A percentile compares a stretch with the other conserved stretches of the same genome.
Evolutionary conservation across 352 stramenopile species (phyloP).

Genomic region (Thalassiosira mediterranea): DNA sequence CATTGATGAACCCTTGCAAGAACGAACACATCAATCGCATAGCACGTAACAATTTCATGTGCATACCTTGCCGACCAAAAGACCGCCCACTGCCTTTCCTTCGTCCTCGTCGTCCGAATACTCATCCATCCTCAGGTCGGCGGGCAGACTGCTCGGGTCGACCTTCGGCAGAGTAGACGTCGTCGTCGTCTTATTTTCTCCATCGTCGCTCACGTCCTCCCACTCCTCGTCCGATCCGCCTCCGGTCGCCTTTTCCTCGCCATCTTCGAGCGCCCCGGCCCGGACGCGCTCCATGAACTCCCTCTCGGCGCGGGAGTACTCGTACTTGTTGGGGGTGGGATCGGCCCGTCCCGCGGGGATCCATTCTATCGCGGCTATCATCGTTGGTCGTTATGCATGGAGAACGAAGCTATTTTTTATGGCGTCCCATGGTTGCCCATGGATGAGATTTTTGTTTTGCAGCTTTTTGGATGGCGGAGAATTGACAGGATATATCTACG

Average conservation of each 20-base stretch:
- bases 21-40: not conserved
- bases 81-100: constrained; percentile 58
- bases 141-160: constrained; percentile 65
- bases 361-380: constrained; percentile 82
- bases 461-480: no score
- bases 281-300: constrained; percentile 62
- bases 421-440: no score
- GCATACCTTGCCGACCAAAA: constrained; percentile 72
- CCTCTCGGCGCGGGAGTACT: constrained; percentile 70
- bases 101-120: constrained; percentile 83
- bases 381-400: constrained; percentile 19
- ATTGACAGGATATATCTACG: no score
- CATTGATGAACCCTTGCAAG: not conserved
- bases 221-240: constrained; percentile 25
- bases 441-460: no score
- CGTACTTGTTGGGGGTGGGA: constrained; percentile 76
- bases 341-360: constrained; percentile 76
- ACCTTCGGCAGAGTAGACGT: constrained; percentile 58
- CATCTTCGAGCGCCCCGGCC: not conserved
- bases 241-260: constrained; percentile 8
- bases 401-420: not conserved
- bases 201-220: constrained; percentile 35
- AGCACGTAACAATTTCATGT: not conserved
- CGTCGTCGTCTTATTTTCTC: constrained; percentile 22
- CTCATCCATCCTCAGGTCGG: constrained; percentile 84